A percentile compares a stretch with the other conserved stretches of the same genome.
Conservation (phyloP, 208 protist species). For the Wallacemonas collosoma region DNA sequence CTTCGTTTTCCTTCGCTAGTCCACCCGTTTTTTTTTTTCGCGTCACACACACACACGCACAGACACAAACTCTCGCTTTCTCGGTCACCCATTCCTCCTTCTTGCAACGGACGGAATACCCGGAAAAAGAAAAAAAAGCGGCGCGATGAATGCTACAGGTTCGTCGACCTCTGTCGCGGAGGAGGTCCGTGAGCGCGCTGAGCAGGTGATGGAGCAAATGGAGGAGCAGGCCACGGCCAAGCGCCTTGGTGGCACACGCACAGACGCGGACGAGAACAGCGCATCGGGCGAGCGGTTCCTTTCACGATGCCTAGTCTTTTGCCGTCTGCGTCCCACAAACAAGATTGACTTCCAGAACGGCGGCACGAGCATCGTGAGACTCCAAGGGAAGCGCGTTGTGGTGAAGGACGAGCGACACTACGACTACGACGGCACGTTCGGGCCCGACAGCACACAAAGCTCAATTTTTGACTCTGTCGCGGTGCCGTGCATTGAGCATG, state of each 20-base stretch:
- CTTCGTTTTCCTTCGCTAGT: too few species aligned
- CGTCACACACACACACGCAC: constrained; percentile 9
- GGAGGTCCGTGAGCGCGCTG: constrained; percentile 2
- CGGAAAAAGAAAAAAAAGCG: too few species aligned
- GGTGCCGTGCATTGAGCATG: constrained; percentile 78
- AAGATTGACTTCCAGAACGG: constrained; percentile 74
- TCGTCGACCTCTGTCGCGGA: constrained; percentile 1
- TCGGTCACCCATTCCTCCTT: too few species aligned
- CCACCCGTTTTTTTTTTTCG: constrained; percentile 21
- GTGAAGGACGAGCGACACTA: constrained; percentile 86
- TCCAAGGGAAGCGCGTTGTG: constrained; percentile 56
- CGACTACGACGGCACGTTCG: constrained; percentile 86
- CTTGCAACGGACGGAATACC: too few species aligned
- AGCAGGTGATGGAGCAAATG: constrained; percentile 20
- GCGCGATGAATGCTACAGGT: background rate
- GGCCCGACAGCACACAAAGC: constrained; percentile 58
- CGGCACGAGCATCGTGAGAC: constrained; percentile 52
- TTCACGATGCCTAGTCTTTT: constrained; percentile 82
- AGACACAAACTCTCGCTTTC: background rate
- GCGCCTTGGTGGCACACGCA: background rate
- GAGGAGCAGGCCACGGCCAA: constrained; percentile 17
- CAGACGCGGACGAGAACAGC: background rate
- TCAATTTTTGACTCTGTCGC: constrained; percentile 83
- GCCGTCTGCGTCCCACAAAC: constrained; percentile 69
- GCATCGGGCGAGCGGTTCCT: constrained; percentile 20